Conservation (phyloP, 2,329 filamentous ascomycete genomes). For the Nannizzia gypsea region DNA sequence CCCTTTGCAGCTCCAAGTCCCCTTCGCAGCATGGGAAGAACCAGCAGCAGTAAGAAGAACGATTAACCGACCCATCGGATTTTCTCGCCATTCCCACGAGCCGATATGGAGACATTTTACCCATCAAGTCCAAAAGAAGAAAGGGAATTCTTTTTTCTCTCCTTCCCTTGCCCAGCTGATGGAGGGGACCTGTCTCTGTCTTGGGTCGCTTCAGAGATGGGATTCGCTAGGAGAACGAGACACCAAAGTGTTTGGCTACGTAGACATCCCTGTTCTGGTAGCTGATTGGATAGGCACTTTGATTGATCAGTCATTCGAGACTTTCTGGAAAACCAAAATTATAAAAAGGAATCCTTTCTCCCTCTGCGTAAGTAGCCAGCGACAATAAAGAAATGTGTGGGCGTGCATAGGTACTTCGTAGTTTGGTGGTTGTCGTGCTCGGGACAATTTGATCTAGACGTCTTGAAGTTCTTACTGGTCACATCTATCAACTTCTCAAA, state of each 20-base stretch:
- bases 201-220: conserved; percentile 15
- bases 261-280: conserved; percentile 15
- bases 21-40: too few species aligned
- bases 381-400: background rate
- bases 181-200: conserved; percentile 16
- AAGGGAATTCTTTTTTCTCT: too few species aligned
- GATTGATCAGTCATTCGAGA: conserved; percentile 13
- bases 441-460: background rate
- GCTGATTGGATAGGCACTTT: conserved; percentile 14
- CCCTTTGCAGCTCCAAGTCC: too few species aligned
- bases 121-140: background rate
- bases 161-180: conserved; percentile 14
- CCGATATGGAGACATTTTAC: conserved; percentile 4
- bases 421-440: background rate
- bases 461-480: background rate
- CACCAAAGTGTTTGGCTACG: conserved; percentile 11
- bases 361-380: background rate
- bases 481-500: background rate
- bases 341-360: background rate
- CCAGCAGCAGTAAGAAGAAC: too few species aligned
- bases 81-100: background rate
- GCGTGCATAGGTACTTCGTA: background rate
- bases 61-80: background rate
- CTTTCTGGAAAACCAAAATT: conserved; percentile 15
- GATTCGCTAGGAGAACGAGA: conserved; percentile 14